Evolutionary conservation across 345 rosid genomes (phyloP), one percentile per base, ranked within the genome.

Genomic region (Dipteronia sinensis): DNA sequence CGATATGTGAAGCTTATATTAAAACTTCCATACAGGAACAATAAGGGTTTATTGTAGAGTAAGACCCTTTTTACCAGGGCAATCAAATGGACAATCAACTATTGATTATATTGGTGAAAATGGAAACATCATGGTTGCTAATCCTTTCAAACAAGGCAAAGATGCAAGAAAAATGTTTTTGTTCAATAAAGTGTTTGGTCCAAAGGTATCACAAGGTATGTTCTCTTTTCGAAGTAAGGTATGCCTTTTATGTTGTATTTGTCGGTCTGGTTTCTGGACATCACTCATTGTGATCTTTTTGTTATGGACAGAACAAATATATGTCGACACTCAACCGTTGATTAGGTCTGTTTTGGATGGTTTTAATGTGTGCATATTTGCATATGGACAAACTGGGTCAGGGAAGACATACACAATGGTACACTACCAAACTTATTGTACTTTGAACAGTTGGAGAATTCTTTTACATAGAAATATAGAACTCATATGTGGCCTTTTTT

Each of bases 381-480:
- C 99, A 22, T 95, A 95, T 82, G 99, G 99, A 69, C 99, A 95
- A 89, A 95, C 99, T 20, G 99, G 99, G 78, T 95, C 99, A 13
- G 99, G 99, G 77, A 96, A 96, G 83, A 96, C 99, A 59, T 93
- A 91, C 81, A 96, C 99, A 10, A 96, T 96, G 99, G 99, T 96
- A 89, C 79, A 89, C 79, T 55, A 58, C 17, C 23, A 20, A 67
- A 31, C 77, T 73, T 23, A 12, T 12, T 72, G 3, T 19, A 19
- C 19, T 13, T 13, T 69, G 46, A 46, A 25, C 20, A 46, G 20
- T 12, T 46, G 4, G 12, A 6, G 63, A 46, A 74, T 74, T 80
- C 20, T 59, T 42, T 29, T 53, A 27, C 22, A 1, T 56, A 31
- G 10, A 44, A 55, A 27, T 29, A 1, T 56, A 31, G 10, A 44